Conservation (phyloP, 2,329 filamentous ascomycete species). For the Rutstroemia sydowiana region DNA sequence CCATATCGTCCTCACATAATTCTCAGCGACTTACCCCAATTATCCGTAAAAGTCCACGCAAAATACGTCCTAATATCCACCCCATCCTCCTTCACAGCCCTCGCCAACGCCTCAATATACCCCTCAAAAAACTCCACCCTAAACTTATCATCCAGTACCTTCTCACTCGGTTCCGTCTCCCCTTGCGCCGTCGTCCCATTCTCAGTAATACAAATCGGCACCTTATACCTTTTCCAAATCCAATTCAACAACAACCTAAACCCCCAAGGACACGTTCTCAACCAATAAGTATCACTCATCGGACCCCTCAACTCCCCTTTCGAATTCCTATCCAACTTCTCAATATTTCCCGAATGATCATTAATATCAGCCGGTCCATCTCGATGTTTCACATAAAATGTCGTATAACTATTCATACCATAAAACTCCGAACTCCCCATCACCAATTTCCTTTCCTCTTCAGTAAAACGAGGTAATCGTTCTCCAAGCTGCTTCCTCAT, state of each 20-base stretch:
- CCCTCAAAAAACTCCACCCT: constrained; percentile 68
- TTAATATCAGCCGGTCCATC: constrained; percentile 51
- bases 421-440: constrained; percentile 83
- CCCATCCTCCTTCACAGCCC: constrained; percentile 62
- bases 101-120: constrained; percentile 69
- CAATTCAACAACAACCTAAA: constrained; percentile 72
- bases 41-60: constrained; percentile 77
- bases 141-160: constrained; percentile 74
- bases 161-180: constrained; percentile 63
- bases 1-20: background rate
- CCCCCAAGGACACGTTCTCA: constrained; percentile 64
- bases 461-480: constrained; percentile 67
- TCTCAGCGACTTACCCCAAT: constrained; percentile 13
- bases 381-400: constrained; percentile 73
- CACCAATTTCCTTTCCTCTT: constrained; percentile 59
- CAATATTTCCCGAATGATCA: constrained; percentile 69
- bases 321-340: constrained; percentile 64
- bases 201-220: constrained; percentile 81
- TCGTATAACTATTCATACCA: constrained; percentile 87
- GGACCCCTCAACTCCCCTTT: constrained; percentile 65
- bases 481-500: constrained; percentile 76
- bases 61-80: constrained; percentile 75
- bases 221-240: constrained; percentile 68
- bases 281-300: constrained; percentile 75
- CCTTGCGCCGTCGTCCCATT: constrained; percentile 78